A percentile compares a stretch with the other conserved stretches of the same genome.
phyloP scores from a whole-genome alignment of 202 grass and related monocot species.

The Digitaria exilis region DNA sequence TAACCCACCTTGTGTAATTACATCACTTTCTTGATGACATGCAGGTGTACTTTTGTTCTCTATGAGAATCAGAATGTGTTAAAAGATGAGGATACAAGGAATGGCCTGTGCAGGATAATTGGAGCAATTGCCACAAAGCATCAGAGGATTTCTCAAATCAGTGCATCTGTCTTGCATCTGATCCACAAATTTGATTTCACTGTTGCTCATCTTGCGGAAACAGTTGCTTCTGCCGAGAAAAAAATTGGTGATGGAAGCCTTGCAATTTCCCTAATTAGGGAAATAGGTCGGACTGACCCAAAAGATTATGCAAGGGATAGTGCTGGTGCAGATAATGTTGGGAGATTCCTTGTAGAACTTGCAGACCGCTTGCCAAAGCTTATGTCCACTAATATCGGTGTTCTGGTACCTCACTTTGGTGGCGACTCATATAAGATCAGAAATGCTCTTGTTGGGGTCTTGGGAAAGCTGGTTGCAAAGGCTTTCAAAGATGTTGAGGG shows the following conservation, averaged over 20 bases:
- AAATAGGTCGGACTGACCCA: conserved; percentile 82
- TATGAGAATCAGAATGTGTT: conserved; percentile 75
- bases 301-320: conserved; percentile 88
- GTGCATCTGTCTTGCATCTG: conserved; percentile 81
- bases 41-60: conserved; percentile 69
- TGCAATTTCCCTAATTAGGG: conserved; percentile 72
- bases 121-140: conserved; percentile 80
- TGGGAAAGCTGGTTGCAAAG: conserved; percentile 84
- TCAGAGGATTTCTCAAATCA: conserved; percentile 74
- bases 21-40: conserved; percentile 25
- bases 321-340: conserved; percentile 81
- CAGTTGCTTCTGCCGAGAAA: conserved; percentile 75
- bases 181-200: conserved; percentile 87
- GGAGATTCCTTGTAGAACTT: conserved; percentile 89
- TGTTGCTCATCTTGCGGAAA: conserved; percentile 69
- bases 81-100: conserved; percentile 82
- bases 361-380: conserved; percentile 74
- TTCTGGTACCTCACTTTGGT: conserved; percentile 92
- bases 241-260: conserved; percentile 85
- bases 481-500: conserved; percentile 89
- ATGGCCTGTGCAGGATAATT: conserved; percentile 71
- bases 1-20: conserved; percentile 11
- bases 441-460: conserved; percentile 92
- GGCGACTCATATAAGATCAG: conserved; percentile 98
- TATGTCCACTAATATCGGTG: conserved; percentile 88